Base-by-base conservation (phyloP, 164 flowering plant species). In the Stephania cephalantha region DNA sequence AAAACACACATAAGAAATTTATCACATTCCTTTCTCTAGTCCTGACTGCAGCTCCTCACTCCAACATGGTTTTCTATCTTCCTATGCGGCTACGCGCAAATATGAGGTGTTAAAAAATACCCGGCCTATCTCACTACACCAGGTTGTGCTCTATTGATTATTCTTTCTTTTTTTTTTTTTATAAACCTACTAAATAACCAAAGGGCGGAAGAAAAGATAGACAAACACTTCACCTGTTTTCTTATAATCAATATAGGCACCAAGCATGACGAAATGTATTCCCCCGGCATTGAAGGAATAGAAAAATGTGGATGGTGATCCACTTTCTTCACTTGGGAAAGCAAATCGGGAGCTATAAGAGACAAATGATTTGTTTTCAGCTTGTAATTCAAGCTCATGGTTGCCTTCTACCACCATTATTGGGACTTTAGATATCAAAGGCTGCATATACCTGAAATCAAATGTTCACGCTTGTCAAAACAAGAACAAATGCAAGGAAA, bases 241-340 rank as follows among this genome's bases (percentile, higher is more conserved):
- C 67, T 88, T 63, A 78, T 90, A 95, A n/a, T 80, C 70, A 70
- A 76, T 84, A 73, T 95, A 95, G 35, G 94, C 91, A 66, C 97
- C 94, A 68, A 95, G 95, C 94, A 95, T 90, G 13, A 95, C 77
- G 69, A 95, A 91, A 81, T 95, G 99, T 74, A 93, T 86, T 10
- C 99, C 99, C 12, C 99, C 99, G 2, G 97, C 96, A 84, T 95
- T 87, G 74, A 92, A 95, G 13, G 99, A 95, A 78, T 95, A 95
- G 79, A 91, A 95, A 50, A 93, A 84, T 55, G 93, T 82, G 1
- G 98, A 91, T n/a, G 79, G 46, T 8, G 99, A 93, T 75, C 90
- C 87, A 78, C 95, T 88, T 82, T 95, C 98, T 73, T 80, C 73
- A 71, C 87, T 85, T 6, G 98, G 98, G 79, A 93, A 93, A 64